Evolutionary conservation across 345 rosid genomes (phyloP), one percentile per base, ranked within the genome.

Genomic region (Isatis tinctoria): DNA sequence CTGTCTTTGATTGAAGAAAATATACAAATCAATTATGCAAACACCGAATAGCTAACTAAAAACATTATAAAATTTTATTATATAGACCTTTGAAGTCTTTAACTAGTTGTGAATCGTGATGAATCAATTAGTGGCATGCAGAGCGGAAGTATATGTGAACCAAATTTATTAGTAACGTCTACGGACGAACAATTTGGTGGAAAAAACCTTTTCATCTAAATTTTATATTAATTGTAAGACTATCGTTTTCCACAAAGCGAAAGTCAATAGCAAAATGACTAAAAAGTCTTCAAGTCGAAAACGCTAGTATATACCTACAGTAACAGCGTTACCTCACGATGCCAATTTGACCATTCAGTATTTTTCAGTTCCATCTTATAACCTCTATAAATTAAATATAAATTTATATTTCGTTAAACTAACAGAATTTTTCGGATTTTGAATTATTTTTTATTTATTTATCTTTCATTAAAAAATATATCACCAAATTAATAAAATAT

Each of bases 81-180:
- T 32, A 53, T 61, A 22, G 30, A 30, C 11, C 16, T 72, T 72
- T 51, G 5, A 6, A 30, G 33, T 30, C 33, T 30, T 30, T 39
- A 67, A 74, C 43, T 39, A 43, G 32, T 16, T 54, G 48, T 54
- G 65, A n/a, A 14, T 73, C 10, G 48, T 73, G 73, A 62, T 69
- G 54, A 30, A 75, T 75, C 74, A 69, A 75, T 75, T 75, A 69
- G 79, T 61, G 79, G 70, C 74, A 62, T 75, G 59, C 26, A 44
- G 43, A 53, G 33, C 70, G 74, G 79, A 45, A 60, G 65, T 69
- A 52, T 24, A 61, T 75, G 69, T 75, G 79, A 61, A 60, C 22
- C 8, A 17, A 51, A 68, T 36, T 52, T 69, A 33, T 65, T n/a
- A n/a, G n/a, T n/a, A 8, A 41, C 8, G 58, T 20, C 65, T 14